Conservation (phyloP, 1,284 basidiomycete species). For the Rhodotorula sp. region DNA sequence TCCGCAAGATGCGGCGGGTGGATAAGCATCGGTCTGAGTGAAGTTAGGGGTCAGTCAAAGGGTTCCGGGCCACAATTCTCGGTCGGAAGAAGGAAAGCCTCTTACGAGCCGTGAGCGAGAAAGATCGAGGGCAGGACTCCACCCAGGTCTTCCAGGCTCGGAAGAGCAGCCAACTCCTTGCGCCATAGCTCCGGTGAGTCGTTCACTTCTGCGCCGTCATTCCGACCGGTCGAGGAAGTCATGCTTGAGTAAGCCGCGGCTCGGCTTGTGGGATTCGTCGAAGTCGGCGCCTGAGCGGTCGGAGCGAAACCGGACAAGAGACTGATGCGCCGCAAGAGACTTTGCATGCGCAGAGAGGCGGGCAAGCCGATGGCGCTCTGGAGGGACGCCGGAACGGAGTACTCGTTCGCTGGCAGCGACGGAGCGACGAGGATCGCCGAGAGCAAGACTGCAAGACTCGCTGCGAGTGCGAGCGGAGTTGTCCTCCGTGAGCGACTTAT, state of each 20-base stretch:
- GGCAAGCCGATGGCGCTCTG: background rate
- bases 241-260: background rate
- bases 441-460: no score
- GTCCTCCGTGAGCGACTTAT: no score
- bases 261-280: background rate
- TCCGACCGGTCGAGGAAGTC: background rate
- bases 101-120: slow-evolving; percentile 62
- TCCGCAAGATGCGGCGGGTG: slow-evolving; percentile 22
- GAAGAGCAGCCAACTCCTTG: slow-evolving; percentile 61
- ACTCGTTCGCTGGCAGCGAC: no score
- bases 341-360: slow-evolving; percentile 1
- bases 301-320: background rate
- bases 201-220: slow-evolving; percentile 13
- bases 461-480: no score
- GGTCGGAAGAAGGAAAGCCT: background rate
- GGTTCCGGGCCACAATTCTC: no score
- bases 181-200: slow-evolving; percentile 56
- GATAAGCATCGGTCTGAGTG: slow-evolving; percentile 39
- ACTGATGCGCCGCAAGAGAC: slow-evolving; percentile 8
- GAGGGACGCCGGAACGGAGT: no score
- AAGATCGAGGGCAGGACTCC: slow-evolving; percentile 67
- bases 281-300: background rate
- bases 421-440: no score
- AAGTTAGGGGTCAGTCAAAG: slow-evolving; percentile 38
- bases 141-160: slow-evolving; percentile 55